Conservation (phyloP, 352 stramenopile genomes). For the Bremia lactucae region DNA sequence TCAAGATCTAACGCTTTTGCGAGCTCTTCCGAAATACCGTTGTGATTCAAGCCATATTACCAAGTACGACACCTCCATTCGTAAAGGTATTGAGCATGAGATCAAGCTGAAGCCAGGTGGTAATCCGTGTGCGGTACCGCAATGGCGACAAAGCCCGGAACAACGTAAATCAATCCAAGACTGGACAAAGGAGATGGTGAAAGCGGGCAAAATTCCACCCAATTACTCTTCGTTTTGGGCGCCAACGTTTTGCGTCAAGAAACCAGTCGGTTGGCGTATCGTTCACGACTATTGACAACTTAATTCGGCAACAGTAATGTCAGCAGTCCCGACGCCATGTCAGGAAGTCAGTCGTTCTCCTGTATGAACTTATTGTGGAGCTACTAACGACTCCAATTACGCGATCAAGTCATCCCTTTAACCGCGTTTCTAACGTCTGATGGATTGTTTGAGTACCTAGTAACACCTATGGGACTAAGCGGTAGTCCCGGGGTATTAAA, state of each 20-base stretch:
- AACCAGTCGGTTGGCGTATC: conserved; percentile 21
- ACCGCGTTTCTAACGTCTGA: conserved; percentile 13
- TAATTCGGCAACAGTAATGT: conserved; percentile 3
- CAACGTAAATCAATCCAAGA: too few relatives aligned
- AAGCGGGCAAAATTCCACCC: too few relatives aligned
- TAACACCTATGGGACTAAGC: not conserved
- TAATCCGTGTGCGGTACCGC: too few relatives aligned
- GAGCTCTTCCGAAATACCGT: too few relatives aligned
- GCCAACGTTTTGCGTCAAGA: conserved; percentile 20
- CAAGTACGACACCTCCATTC: not conserved
- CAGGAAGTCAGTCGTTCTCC: not conserved
- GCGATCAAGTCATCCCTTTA: conserved; percentile 1
- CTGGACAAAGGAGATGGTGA: too few relatives aligned
- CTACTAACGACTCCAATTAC: conserved; percentile 18
- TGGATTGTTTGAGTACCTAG: conserved; percentile 15
- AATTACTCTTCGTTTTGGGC: not conserved
- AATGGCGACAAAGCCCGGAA: too few relatives aligned
- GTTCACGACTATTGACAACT: conserved; percentile 16
- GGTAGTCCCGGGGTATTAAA: conserved; percentile 1
- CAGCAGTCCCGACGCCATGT: not conserved
- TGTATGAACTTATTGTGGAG: not conserved
- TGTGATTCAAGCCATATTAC: too few relatives aligned
- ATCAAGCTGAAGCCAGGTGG: too few relatives aligned
- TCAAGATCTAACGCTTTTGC: too few relatives aligned
- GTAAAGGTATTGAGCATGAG: too few relatives aligned